A percentile compares a stretch with the other conserved stretches of the same genome.
phyloP scores from a whole-genome alignment of 2,329 filamentous ascomycete species.

The Dactylonectria estremocensis region DNA sequence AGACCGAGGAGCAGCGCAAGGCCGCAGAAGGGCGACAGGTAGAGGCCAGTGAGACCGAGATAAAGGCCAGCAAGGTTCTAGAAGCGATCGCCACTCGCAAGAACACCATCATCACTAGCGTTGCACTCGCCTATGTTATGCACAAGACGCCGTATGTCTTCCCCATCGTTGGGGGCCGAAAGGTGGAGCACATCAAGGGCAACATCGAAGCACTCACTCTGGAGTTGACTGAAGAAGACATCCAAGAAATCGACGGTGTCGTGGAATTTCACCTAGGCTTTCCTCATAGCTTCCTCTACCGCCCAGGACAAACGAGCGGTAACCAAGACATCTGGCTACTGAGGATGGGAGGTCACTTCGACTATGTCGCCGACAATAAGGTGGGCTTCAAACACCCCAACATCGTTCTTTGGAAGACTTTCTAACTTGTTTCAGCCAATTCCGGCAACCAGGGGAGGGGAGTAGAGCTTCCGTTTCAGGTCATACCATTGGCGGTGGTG shows the following conservation, averaged over 20 bases:
- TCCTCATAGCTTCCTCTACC: slow-evolving; percentile 73
- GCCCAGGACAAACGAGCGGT: slow-evolving; percentile 54
- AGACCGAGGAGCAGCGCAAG: slow-evolving; percentile 55
- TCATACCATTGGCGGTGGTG: slow-evolving; percentile 54
- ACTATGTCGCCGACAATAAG: slow-evolving; percentile 63
- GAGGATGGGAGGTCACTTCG: slow-evolving; percentile 63
- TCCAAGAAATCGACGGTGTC: slow-evolving; percentile 76
- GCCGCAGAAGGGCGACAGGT: slow-evolving; percentile 55
- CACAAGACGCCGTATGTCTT: slow-evolving; percentile 81
- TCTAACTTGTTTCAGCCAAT: slow-evolving; percentile 55
- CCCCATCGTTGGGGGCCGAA: slow-evolving; percentile 80
- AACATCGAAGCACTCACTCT: slow-evolving; percentile 79
- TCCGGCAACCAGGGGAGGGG: slow-evolving; percentile 55
- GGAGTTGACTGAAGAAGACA: slow-evolving; percentile 72
- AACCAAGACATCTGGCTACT: slow-evolving; percentile 61
- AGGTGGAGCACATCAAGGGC: slow-evolving; percentile 76
- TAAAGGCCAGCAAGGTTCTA: slow-evolving; percentile 62
- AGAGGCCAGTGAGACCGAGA: slow-evolving; percentile 67
- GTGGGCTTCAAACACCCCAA: slow-evolving; percentile 42
- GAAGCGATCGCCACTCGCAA: slow-evolving; percentile 66
- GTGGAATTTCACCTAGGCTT: slow-evolving; percentile 77
- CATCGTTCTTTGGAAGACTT: neutral
- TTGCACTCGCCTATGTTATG: slow-evolving; percentile 81
- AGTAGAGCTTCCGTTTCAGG: slow-evolving; percentile 58
- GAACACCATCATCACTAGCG: slow-evolving; percentile 60